A percentile compares a stretch with the other conserved stretches of the same genome.
phyloP scores from a whole-genome alignment of 2,329 filamentous ascomycete species.

The Xylaria sp. region DNA sequence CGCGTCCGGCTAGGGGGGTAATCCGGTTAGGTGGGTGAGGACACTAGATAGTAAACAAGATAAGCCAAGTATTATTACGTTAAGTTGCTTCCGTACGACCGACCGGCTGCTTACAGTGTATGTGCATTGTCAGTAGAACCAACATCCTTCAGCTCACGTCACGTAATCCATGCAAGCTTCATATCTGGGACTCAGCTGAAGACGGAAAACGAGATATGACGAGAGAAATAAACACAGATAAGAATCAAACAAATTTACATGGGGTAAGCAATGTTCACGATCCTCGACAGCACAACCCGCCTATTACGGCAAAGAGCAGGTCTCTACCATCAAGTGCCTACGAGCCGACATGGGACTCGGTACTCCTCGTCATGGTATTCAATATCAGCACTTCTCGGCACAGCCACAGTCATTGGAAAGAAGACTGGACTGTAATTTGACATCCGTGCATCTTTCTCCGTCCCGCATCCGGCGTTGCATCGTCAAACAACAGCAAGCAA shows the following conservation, averaged over 20 bases:
- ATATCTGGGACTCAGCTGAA: neutral
- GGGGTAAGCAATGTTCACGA: constrained; percentile 47
- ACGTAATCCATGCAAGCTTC: constrained; percentile 1
- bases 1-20: too few relatives aligned
- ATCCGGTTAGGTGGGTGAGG: too few relatives aligned
- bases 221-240: neutral
- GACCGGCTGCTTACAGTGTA: neutral
- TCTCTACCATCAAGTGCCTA: constrained; percentile 46
- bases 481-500: constrained; percentile 17
- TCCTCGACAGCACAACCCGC: constrained; percentile 46
- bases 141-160: neutral
- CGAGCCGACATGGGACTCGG: constrained; percentile 46
- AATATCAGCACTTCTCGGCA: constrained; percentile 99
- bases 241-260: neutral
- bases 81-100: too few relatives aligned
- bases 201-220: neutral
- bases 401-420: constrained; percentile 84
- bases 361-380: constrained; percentile 55
- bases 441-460: constrained; percentile 78
- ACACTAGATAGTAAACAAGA: too few relatives aligned
- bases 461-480: neutral
- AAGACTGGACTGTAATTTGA: constrained; percentile 97
- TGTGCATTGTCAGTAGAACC: neutral
- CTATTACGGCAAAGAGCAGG: constrained; percentile 29
- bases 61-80: too few relatives aligned